A percentile compares a stretch with the other conserved stretches of the same genome.
Evolutionary conservation across 805 yeast genomes (phyloP).

Genomic region (Ogataea populi-albae): DNA sequence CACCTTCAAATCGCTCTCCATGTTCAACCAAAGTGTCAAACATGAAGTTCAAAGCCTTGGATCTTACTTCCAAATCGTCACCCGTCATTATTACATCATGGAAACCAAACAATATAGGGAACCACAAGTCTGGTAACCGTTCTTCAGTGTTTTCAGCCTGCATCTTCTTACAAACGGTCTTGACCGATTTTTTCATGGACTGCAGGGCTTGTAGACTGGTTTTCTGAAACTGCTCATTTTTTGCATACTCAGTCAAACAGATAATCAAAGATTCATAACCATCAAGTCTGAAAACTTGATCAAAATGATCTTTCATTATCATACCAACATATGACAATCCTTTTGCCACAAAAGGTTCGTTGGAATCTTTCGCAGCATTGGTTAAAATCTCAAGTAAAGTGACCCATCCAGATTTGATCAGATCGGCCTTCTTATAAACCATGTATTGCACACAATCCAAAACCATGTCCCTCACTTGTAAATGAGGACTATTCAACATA

Average conservation of each 20-base stretch:
- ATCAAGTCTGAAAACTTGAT: conserved; percentile 65
- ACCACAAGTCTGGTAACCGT: conserved; percentile 63
- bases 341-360: conserved; percentile 58
- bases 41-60: conserved; percentile 77
- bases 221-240: conserved; percentile 79
- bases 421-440: conserved; percentile 68
- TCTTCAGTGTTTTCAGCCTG: conserved; percentile 29
- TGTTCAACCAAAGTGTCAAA: conserved; percentile 78
- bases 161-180: conserved; percentile 49
- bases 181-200: conserved; percentile 60
- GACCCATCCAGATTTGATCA: conserved; percentile 92
- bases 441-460: conserved; percentile 86
- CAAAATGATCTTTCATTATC: conserved; percentile 60
- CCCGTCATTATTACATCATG: conserved; percentile 91
- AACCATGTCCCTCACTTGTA: conserved; percentile 81
- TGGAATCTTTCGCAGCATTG: conserved; percentile 61
- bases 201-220: conserved; percentile 78
- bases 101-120: conserved; percentile 81
- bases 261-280: conserved; percentile 63
- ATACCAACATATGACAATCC: conserved; percentile 62
- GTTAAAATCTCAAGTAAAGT: conserved; percentile 79
- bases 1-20: conserved; percentile 71
- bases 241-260: conserved; percentile 77
- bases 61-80: conserved; percentile 89
- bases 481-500: conserved; percentile 60